Evolutionary conservation across 495 filamentous ascomycete genomes (phyloP), one percentile per base, ranked within the genome.

Genomic region (Penicillium odoratum): DNA sequence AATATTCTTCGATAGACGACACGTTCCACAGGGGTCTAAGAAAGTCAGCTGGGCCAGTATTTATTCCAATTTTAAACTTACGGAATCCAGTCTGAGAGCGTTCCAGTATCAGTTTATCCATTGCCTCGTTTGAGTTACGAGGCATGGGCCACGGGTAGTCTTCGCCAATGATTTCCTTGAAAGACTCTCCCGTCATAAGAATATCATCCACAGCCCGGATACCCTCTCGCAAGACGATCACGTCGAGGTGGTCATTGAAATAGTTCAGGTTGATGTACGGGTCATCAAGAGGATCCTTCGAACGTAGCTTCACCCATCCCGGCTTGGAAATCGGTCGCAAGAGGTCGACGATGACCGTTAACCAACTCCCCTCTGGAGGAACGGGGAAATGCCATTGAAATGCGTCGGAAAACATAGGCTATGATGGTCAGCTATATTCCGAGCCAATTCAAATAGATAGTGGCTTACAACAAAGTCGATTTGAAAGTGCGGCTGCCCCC

Each of bases 71-170:
- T 21, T 21, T 21, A 21, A 3, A 53, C 55, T 38, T 50, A 63
- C 57, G 78, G 67, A 78, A 83, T 7, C 75, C 81, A 13, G 79
- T 83, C 66, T 82, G 78, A 21, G 66, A 73, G 16, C 79, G 67
- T 62, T 83, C 80, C 33, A 82, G 68, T 54, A 83, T 76, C 48
- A 72, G 48, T 57, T 73, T 74, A 77, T 80, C 74, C 80, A 84
- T 83, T 3, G 70, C 78, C 53, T 75, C 78, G 55, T 83, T 77
- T 7, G 71, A 75, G 16, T 71, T 60, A 1, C 72, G 70, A 3
- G 81, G 80, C 80, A 83, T 82, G 1, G 72, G 66, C 79, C 78
- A 83, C 1, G 80, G 81, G 66, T 78, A 84, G 50, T 82, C 78
- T 46, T 72, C 76, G 4, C 56, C 69, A 36, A 83, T 69, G 44